phyloP scores from a whole-genome alignment of 164 flowering plant genomes.

The Magnolia sinica region DNA sequence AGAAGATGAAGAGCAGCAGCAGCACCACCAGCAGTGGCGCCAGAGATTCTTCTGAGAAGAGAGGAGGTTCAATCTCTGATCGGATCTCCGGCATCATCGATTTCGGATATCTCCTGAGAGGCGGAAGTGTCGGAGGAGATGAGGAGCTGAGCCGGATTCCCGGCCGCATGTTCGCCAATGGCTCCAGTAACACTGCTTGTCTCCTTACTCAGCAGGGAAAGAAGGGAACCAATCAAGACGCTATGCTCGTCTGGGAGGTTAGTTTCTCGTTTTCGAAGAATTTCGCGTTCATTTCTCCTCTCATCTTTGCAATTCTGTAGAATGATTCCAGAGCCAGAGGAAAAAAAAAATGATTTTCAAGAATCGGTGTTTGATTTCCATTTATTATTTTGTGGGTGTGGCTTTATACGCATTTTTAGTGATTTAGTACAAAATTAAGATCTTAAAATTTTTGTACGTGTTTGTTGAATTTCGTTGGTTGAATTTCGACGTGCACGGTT shows the following conservation, averaged over 20 bases:
- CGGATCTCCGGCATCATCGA: constrained; percentile 9
- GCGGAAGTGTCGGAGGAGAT: constrained; percentile 12
- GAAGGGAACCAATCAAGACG: constrained; percentile 66
- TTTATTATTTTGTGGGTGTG: too few relatives aligned
- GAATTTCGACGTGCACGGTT: too few relatives aligned
- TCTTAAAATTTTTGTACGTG: too few relatives aligned
- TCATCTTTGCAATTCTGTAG: background rate
- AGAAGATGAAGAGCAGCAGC: background rate
- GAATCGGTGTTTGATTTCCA: too few relatives aligned
- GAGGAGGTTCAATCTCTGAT: constrained; percentile 8
- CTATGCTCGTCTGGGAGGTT: constrained; percentile 74
- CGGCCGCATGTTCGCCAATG: constrained; percentile 38
- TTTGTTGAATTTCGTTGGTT: too few relatives aligned
- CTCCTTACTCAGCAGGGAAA: constrained; percentile 60
- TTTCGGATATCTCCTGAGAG: constrained; percentile 2
- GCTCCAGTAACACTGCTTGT: constrained; percentile 34
- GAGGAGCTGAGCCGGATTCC: constrained; percentile 40
- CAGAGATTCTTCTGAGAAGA: constrained; percentile 10
- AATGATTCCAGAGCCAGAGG: too few relatives aligned
- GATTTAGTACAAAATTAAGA: too few relatives aligned
- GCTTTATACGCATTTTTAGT: too few relatives aligned
- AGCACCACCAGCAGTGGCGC: constrained; percentile 6
- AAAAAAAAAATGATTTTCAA: too few relatives aligned
- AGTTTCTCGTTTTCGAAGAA: constrained; percentile 10
- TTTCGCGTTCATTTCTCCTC: background rate